Base-by-base conservation (phyloP, 768 basidiomycete species). In the Phylloporus arenicola region DNA sequence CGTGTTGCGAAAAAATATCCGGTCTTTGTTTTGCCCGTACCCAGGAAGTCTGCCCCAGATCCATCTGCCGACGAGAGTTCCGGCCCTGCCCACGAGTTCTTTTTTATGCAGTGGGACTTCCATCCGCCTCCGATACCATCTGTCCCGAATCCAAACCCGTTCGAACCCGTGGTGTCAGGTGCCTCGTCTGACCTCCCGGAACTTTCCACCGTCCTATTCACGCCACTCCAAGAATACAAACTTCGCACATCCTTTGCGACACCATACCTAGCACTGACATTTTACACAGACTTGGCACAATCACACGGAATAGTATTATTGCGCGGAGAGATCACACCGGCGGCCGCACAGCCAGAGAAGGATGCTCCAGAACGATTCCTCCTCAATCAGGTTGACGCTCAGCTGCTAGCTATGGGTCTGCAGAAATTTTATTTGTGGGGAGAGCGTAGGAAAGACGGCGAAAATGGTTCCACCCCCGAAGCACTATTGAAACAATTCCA, bases 171-270 rank as follows among this genome's bases (percentile, higher is more conserved):
- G 58, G 29, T 49, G 58, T 17, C 60, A 52, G 29, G 52, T 53
- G 13, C 50, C 59, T 24, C 55, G 6, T 14, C 60, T 6, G 60
- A 63, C 13, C 80, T 81, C 56, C 79, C 81, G 14, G 74, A 72
- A 45, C 72, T 70, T 3, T 81, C 92, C 6, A 93, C 92, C 0
- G 76, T 95, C 46, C 75, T 98, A 31, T 95, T 95, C 73, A 93
- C 96, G 0, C 89, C 94, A 2, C 75, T 98, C 38, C 85, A 88
- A 57, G 95, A 97, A 70, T 99, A 91, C 79, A 95, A 96, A 68
- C 69, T 82, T 50, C 83, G 87, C 35, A 77, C 78, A 46, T 77
- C 85, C 16, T 97, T 86, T 66, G 88, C 96, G 7, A 93, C 92
- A 5, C 94, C 95, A 1, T 89, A 92, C 63, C 76, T 99, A 22